Base-by-base conservation (phyloP, 2,329 filamentous ascomycete genomes). In the Colletotrichum aenigma region DNA sequence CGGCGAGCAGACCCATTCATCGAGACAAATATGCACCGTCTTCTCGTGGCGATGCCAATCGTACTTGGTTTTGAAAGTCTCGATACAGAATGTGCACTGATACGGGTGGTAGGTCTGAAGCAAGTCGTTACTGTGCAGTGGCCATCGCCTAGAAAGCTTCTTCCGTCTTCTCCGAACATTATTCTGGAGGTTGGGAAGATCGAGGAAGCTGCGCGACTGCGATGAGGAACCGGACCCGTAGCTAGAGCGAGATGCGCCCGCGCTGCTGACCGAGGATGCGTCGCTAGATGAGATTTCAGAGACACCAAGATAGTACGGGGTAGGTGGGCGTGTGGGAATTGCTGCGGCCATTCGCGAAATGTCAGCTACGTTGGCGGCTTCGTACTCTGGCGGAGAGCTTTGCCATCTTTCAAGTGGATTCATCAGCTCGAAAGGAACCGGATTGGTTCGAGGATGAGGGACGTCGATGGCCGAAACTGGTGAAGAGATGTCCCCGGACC, bases 21-120 rank as follows among this genome's bases (percentile, higher is more conserved):
- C 86, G 0, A 87, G 87, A 7, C 84, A 88, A 65, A 83, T 83
- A 79, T 83, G 89, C 73, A 85, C 84, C 71, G 86, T 84, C 38
- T 85, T 85, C 72, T 91, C 89, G 74, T 91, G 89, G 26, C 89
- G 82, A 43, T 85, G 84, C 86, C 86, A 88, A 18, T 87, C 85
- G 67, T 87, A 83, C 30, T 86, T 87, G 0, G 84, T 83, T 52
- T 83, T 84, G 77, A 88, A 88, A 0, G 84, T 83, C 55, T 88
- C 86, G 0, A 85, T 86, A 64, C 86, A 88, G 64, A 88, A 88
- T 0, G 86, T 88, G 71, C 86, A 88, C 65, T 87, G 86, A 30
- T 52, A 52, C 6, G 0, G 21, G n/a, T 52, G n/a, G 4, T 7
- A 24, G n/a, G 12, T 52, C n/a, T 52, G 43, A 52, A 21, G 43